Evolutionary conservation across 2,329 filamentous ascomycete species (phyloP).

Genomic region (Penicillium polonicum): DNA sequence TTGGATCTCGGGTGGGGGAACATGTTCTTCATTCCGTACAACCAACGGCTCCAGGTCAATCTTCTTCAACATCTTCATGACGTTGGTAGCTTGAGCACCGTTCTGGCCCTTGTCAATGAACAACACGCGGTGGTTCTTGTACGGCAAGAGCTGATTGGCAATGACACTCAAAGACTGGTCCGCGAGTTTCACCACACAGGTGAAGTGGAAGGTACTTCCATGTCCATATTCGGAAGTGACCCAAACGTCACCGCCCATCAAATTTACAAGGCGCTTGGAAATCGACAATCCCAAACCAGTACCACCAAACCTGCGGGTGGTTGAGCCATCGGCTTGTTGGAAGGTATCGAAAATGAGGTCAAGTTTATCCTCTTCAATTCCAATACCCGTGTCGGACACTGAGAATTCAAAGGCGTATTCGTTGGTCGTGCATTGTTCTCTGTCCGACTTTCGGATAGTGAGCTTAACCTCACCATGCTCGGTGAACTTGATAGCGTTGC

Average conservation of each 20-base stretch:
- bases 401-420: constrained; percentile 95
- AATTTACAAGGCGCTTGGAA: constrained; percentile 87
- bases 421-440: constrained; percentile 64
- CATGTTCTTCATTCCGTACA: constrained; percentile 71
- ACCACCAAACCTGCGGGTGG: constrained; percentile 92
- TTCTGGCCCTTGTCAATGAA: constrained; percentile 92
- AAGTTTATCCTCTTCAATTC: constrained; percentile 91
- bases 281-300: constrained; percentile 93
- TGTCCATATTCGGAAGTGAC: constrained; percentile 88
- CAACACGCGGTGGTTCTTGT: constrained; percentile 85
- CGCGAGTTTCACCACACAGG: constrained; percentile 83
- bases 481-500: constrained; percentile 98
- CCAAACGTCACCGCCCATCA: constrained; percentile 97
- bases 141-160: constrained; percentile 75
- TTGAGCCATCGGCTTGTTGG: constrained; percentile 96
- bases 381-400: constrained; percentile 94
- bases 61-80: constrained; percentile 72
- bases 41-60: constrained; percentile 80
- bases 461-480: constrained; percentile 95
- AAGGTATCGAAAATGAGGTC: constrained; percentile 98
- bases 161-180: constrained; percentile 75
- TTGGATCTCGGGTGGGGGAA: constrained; percentile 57
- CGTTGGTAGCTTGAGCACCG: constrained; percentile 62
- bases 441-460: constrained; percentile 73
- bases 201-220: constrained; percentile 95